Evolutionary conservation across 441 rosid species (phyloP), one percentile per base, ranked within the genome.

Genomic region (Mallotus repandus): DNA sequence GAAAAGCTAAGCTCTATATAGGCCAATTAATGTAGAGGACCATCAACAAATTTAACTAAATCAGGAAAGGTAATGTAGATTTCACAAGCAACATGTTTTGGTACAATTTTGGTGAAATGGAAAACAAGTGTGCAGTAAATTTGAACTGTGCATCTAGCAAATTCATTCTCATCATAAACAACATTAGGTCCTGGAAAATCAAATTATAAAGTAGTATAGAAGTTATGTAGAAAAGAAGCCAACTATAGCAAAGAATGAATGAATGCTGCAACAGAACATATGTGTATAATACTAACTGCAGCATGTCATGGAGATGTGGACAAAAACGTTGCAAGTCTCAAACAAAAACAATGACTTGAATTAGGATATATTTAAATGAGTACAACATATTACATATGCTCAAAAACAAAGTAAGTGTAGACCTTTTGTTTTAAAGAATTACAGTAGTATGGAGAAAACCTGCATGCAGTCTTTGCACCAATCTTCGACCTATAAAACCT

Each of bases 401-500:
- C 35, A n/a, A 5, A 72, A 38, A 5, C 15, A 56, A 9, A 53
- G 46, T 48, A 52, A 49, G 12, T 53, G 21, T 12, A 60, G 35
- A 15, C 69, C 22, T 74, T 71, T 35, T 41, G 14, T 63, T 11
- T 22, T 71, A 19, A 16, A 25, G 18, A 63, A 69, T 19, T 66
- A 61, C 35, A 12, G 59, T n/a, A 53, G 52, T 43, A 61, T 19
- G 79, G 63, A 29, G 52, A 22, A 66, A 61, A 91, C 99, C 98
- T 88, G 87, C 84, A 66, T 80, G 89, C 66, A 95, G 84, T 83
- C 91, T 85, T 78, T 86, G 91, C 74, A 95, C 97, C 87, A 93
- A 83, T 85, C 91, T 82, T 85, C 80, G 86, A 55, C 97, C 98
- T n/a, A 93, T 82, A 81, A 95, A 95, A 14, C 99, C 98, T 19